Evolutionary conservation across 106 monocot species (phyloP).

Genomic region (Phalaenopsis equestris): DNA sequence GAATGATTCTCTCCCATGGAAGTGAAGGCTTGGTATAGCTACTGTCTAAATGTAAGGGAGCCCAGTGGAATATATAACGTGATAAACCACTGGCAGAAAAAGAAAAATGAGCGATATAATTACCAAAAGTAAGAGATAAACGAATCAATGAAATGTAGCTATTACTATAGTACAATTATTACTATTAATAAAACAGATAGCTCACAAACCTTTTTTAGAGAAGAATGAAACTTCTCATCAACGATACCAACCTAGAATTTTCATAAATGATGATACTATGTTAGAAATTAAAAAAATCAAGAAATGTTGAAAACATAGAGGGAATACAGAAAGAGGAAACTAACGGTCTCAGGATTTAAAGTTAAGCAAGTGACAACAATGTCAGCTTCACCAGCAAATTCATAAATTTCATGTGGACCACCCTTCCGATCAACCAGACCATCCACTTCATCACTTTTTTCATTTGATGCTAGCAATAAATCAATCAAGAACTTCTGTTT

Average conservation of each 20-base stretch:
- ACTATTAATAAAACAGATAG: not conserved
- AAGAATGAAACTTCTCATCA: slow-evolving; percentile 44
- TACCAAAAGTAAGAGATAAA: not conserved
- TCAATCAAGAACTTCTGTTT: not conserved
- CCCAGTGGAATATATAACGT: not conserved
- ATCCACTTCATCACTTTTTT: slow-evolving; percentile 27
- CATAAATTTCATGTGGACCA: slow-evolving; percentile 53
- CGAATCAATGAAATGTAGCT: not conserved
- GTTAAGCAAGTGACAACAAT: slow-evolving; percentile 77
- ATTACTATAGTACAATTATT: not conserved
- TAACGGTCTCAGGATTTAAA: slow-evolving; percentile 60
- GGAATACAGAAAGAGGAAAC: slow-evolving; percentile 14
- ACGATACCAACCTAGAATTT: slow-evolving; percentile 58
- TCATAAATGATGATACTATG: not conserved
- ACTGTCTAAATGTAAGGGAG: not conserved
- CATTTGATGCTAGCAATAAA: slow-evolving; percentile 7
- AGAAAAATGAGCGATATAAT: not conserved
- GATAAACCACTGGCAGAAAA: not conserved
- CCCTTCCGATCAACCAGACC: slow-evolving; percentile 68
- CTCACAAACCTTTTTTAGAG: slow-evolving; percentile 51
- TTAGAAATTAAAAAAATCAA: not conserved
- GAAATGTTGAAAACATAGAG: not conserved
- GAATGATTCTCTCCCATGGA: not conserved
- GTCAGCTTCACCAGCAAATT: slow-evolving; percentile 88
- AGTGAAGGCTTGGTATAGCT: not conserved